Evolutionary conservation across 257 asterid species (phyloP).

Genomic region (Solanum megistacrolobum): DNA sequence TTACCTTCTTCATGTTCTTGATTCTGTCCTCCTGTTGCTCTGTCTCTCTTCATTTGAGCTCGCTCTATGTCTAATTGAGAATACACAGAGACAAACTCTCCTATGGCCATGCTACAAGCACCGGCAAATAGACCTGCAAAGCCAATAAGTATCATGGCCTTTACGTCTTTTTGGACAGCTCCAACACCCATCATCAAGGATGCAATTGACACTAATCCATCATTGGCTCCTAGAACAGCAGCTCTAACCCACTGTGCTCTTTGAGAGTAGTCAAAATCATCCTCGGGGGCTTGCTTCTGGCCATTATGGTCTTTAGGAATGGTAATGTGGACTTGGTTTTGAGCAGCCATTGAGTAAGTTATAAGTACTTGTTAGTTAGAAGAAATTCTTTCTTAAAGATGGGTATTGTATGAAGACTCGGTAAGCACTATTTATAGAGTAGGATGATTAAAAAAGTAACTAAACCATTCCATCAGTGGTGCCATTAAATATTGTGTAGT

Average conservation of each 20-base stretch:
- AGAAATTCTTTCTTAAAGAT: not conserved
- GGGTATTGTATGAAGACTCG: not conserved
- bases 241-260: not conserved
- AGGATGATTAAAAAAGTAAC: not conserved
- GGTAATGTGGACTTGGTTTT: not conserved
- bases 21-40: not conserved
- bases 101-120: conserved; percentile 12
- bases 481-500: not conserved
- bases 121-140: conserved; percentile 49
- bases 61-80: not conserved
- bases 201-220: not conserved
- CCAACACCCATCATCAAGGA: conserved; percentile 1
- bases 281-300: not conserved
- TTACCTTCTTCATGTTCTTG: not conserved
- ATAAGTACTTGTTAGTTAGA: not conserved
- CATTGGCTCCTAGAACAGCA: conserved; percentile 27
- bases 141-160: conserved; percentile 43
- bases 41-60: not conserved
- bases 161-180: conserved; percentile 29
- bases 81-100: not conserved
- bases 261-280: conserved; percentile 38
- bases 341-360: not conserved
- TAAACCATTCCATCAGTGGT: not conserved
- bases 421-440: not conserved
- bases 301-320: not conserved